Evolutionary conservation across 108 stramenopile species (phyloP).

Genomic region (Hondaea fermentalgiana): DNA sequence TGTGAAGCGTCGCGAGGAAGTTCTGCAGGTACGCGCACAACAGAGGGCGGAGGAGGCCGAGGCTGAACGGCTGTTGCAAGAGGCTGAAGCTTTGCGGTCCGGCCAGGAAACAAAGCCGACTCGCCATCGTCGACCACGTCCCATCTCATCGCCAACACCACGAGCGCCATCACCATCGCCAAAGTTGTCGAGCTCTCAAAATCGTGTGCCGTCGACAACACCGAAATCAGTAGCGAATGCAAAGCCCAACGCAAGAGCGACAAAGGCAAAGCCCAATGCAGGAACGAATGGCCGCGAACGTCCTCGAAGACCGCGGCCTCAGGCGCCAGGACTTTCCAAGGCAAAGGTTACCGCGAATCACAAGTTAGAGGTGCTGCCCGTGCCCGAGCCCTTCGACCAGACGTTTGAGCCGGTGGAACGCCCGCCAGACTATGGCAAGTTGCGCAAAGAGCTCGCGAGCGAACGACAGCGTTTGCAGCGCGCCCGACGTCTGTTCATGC

Average conservation of each 20-base stretch:
- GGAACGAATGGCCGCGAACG: no score
- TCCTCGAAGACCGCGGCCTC: no score
- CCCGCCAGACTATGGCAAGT: not conserved
- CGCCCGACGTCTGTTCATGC: not conserved
- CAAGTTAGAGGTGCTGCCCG: not conserved
- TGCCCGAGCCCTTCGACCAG: not conserved
- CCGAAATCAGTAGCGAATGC: no score
- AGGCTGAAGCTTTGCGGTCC: not conserved
- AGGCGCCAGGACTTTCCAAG: no score
- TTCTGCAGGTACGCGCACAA: not conserved
- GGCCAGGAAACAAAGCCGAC: no score
- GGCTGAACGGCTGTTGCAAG: not conserved
- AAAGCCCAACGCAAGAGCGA: no score
- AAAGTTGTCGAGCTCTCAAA: no score
- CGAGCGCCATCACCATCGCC: no score
- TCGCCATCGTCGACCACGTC: no score
- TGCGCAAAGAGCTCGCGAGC: not conserved
- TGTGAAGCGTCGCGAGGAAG: not conserved
- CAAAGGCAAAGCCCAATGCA: no score
- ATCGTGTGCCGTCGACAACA: no score
- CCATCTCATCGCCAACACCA: no score
- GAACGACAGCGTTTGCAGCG: not conserved
- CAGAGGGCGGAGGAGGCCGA: not conserved
- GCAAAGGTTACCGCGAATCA: not conserved
- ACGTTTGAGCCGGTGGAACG: not conserved